phyloP scores from a whole-genome alignment of 2,329 filamentous ascomycete species.

The Monilinia aucupariae region DNA sequence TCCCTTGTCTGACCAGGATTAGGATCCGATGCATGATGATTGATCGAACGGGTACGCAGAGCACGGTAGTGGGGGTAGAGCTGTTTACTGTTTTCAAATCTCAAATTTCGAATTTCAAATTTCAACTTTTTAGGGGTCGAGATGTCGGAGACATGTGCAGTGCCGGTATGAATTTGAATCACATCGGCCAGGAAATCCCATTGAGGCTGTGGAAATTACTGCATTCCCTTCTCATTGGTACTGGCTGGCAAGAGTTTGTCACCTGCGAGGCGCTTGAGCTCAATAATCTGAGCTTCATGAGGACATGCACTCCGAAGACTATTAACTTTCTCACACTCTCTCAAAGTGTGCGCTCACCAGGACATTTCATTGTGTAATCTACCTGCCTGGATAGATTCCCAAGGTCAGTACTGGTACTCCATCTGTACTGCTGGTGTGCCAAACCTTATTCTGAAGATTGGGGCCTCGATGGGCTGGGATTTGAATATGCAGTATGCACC shows the following conservation, averaged over 20 bases:
- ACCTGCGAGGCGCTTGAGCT: neutral
- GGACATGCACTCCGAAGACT: neutral
- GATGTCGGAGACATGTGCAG: neutral
- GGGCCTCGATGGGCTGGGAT: neutral
- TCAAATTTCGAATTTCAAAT: no score
- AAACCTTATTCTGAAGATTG: neutral
- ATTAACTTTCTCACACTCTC: neutral
- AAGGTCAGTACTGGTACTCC: no score
- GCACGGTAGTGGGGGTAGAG: neutral
- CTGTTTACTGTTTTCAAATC: no score
- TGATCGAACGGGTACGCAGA: neutral
- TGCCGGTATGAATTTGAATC: neutral
- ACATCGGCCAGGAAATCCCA: neutral
- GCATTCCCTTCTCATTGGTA: neutral
- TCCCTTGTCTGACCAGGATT: slow-evolving; percentile 10
- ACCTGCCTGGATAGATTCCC: neutral
- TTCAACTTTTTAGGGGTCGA: neutral
- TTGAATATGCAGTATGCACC: neutral
- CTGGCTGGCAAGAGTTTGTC: neutral
- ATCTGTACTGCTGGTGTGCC: neutral
- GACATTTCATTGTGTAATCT: neutral
- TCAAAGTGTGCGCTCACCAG: no score
- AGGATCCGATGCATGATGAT: slow-evolving; percentile 5
- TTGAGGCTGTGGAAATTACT: neutral
- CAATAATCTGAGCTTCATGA: neutral